These are phyloP conservation scores for Ascochyta koolunga DNA, from an alignment of 2,329 filamentous ascomycete species.

Conservation along the genomic window DNA sequence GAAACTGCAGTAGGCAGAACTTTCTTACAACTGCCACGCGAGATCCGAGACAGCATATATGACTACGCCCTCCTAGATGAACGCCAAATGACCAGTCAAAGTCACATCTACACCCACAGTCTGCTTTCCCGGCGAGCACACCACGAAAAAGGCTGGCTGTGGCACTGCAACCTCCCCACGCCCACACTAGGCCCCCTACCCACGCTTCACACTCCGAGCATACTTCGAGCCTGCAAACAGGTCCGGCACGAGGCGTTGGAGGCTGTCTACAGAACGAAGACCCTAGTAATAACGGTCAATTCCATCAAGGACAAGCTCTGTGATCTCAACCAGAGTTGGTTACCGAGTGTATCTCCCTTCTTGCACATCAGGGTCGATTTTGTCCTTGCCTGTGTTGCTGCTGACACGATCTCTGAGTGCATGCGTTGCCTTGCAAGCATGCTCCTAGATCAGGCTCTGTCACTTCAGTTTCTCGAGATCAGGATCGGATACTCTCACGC, in stretches of 20 bases:
- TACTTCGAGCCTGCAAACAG: background rate
- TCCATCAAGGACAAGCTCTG: too few species aligned
- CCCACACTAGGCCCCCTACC: too few species aligned
- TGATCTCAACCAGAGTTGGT: background rate
- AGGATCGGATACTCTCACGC: background rate
- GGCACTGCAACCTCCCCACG: background rate
- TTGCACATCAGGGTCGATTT: background rate
- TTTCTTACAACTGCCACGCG: background rate
- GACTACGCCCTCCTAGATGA: background rate
- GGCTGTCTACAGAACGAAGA: background rate
- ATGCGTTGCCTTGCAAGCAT: background rate
- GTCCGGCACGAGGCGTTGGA: background rate
- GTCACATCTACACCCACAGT: background rate
- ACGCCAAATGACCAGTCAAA: background rate
- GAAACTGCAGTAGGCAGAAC: too few species aligned
- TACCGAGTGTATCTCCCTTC: background rate
- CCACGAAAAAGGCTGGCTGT: background rate
- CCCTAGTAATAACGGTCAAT: background rate
- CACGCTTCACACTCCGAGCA: background rate
- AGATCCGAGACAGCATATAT: background rate
- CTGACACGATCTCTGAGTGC: background rate
- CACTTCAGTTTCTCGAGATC: background rate
- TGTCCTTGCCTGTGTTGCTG: background rate
- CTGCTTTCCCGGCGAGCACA: too few species aligned
- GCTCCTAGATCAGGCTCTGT: background rate